Evolutionary conservation across 768 basidiomycete genomes (phyloP).

Genomic region (Serendipita vermifera): DNA sequence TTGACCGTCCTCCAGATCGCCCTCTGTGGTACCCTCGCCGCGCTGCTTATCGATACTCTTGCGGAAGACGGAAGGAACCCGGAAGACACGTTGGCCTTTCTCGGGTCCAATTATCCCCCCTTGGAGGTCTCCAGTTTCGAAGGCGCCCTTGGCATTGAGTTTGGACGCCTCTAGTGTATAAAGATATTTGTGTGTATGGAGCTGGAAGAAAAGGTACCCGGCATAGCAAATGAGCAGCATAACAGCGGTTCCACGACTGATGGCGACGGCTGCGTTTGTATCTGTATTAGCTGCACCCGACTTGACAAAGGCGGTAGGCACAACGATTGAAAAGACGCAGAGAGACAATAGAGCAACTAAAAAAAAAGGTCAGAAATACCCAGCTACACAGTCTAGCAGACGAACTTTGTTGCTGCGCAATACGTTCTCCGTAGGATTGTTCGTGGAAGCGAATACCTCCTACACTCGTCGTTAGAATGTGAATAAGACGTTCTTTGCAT

Average conservation of each 20-base stretch:
- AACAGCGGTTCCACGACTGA: slow-evolving; percentile 35
- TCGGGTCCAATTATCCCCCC: too few relatives aligned
- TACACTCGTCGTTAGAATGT: neutral
- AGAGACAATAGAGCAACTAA: slow-evolving; percentile 19
- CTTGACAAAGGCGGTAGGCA: slow-evolving; percentile 27
- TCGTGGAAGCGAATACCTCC: slow-evolving; percentile 36
- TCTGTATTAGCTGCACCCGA: slow-evolving; percentile 19
- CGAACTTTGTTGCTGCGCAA: neutral
- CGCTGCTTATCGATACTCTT: neutral
- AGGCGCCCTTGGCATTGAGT: neutral
- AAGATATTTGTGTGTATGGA: slow-evolving; percentile 39
- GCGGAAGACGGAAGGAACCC: neutral
- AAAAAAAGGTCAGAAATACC: slow-evolving; percentile 32
- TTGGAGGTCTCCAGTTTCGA: neutral
- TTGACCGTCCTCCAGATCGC: neutral
- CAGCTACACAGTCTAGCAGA: slow-evolving; percentile 29
- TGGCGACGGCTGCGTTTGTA: slow-evolving; percentile 21
- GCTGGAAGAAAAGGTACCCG: slow-evolving; percentile 28
- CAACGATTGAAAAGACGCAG: slow-evolving; percentile 26
- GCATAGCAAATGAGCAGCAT: slow-evolving; percentile 35
- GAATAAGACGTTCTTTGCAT: neutral
- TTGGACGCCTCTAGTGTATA: slow-evolving; percentile 18
- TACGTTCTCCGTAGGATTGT: slow-evolving; percentile 20
- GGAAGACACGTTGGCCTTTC: neutral
- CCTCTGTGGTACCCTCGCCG: neutral